Percentiles rank a stretch among this genome's conserved stretches.
Conservation (phyloP, 208 protist species). For the Phytomonas sp. region DNA sequence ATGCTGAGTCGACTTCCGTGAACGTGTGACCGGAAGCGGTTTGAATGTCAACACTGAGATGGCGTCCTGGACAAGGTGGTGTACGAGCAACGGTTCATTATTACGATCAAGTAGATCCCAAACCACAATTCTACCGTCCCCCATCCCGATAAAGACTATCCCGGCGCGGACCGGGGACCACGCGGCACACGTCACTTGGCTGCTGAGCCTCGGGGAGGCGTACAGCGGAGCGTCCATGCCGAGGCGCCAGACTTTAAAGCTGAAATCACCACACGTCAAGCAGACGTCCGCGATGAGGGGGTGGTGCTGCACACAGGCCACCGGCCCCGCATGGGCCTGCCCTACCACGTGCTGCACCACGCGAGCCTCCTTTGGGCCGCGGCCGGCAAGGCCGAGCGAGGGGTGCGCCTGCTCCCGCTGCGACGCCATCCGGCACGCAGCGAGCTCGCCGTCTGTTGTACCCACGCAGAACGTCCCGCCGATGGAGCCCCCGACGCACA, state of each 20-base stretch:
- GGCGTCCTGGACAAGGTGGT: slow-evolving; percentile 85
- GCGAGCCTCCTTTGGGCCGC: slow-evolving; percentile 34
- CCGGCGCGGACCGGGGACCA: slow-evolving; percentile 80
- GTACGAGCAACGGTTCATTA: slow-evolving; percentile 71
- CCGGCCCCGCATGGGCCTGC: slow-evolving; percentile 64
- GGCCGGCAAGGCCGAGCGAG: slow-evolving; percentile 32
- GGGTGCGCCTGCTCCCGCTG: slow-evolving; percentile 45
- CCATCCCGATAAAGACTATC: slow-evolving; percentile 71
- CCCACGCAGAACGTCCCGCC: slow-evolving; percentile 46
- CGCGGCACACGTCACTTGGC: slow-evolving; percentile 59
- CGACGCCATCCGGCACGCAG: slow-evolving; percentile 48
- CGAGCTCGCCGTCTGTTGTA: slow-evolving; percentile 69
- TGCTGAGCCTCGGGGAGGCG: slow-evolving; percentile 48
- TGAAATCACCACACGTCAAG: slow-evolving; percentile 77
- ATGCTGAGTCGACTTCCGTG: slow-evolving; percentile 63
- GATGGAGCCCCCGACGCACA: slow-evolving; percentile 44
- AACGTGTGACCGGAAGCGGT: slow-evolving; percentile 37
- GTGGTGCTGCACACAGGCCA: slow-evolving; percentile 74
- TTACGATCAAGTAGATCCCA: slow-evolving; percentile 91
- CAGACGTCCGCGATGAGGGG: slow-evolving; percentile 83
- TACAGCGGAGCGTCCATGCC: slow-evolving; percentile 69
- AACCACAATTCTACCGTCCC: slow-evolving; percentile 78
- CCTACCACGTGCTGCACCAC: slow-evolving; percentile 42
- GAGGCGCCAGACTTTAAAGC: slow-evolving; percentile 87
- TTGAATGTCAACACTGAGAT: slow-evolving; percentile 87